Evolutionary conservation across 2,329 filamentous ascomycete species (phyloP).

Genomic region (Alternaria consortialis): DNA sequence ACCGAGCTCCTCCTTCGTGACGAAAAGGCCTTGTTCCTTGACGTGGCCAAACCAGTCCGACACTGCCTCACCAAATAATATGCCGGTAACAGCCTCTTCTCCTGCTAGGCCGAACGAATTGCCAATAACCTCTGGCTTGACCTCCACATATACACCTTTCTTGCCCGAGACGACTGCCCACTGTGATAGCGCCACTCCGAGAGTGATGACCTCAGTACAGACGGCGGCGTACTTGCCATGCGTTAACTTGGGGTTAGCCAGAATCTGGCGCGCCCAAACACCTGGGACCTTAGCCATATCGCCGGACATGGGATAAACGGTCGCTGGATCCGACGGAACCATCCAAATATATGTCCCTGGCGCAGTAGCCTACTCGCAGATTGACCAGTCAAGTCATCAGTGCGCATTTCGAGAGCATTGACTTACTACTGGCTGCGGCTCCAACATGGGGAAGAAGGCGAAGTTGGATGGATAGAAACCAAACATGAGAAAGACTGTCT

Average conservation of each 20-base stretch:
- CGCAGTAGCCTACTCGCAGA: background rate
- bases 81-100: slow-evolving; percentile 11
- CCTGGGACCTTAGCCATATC: slow-evolving; percentile 13
- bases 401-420: background rate
- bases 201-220: slow-evolving; percentile 6
- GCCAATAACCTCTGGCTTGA: background rate
- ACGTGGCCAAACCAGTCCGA: slow-evolving; percentile 3
- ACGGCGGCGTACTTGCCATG: slow-evolving; percentile 10
- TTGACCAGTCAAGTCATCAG: background rate
- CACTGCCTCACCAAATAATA: slow-evolving; percentile 6
- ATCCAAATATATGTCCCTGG: slow-evolving; percentile 9
- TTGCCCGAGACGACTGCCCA: slow-evolving; percentile 8
- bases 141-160: slow-evolving; percentile 9
- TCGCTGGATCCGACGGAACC: slow-evolving; percentile 3
- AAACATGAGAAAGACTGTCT: slow-evolving; percentile 27
- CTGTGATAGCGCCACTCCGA: slow-evolving; percentile 1
- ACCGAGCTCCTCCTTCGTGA: slow-evolving; percentile 7
- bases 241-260: slow-evolving; percentile 5
- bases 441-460: slow-evolving; percentile 19
- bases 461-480: slow-evolving; percentile 29
- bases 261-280: slow-evolving; percentile 12
- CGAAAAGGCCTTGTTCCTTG: slow-evolving; percentile 8
- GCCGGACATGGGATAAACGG: slow-evolving; percentile 7
- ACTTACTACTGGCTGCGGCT: slow-evolving; percentile 16
- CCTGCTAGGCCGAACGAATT: background rate